Base-by-base conservation (phyloP, 1,139 yeast genomes). In the Saccharomyces uvarum region DNA sequence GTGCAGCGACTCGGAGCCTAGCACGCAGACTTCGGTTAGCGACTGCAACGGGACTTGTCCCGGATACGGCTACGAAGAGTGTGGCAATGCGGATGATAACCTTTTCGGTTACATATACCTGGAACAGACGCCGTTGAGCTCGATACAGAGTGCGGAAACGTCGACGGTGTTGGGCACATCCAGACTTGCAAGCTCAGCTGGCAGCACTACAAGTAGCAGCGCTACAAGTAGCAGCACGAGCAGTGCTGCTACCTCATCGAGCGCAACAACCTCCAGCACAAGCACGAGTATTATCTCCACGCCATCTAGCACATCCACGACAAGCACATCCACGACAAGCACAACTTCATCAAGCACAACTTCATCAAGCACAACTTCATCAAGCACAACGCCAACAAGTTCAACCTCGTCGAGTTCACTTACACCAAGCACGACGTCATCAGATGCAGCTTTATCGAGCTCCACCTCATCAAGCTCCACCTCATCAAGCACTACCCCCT, bases 11-110 rank as follows among this genome's bases (percentile, higher is more conserved):
- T 21, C 46, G 2, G 49, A 31, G 21, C 60, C 61, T 3, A n/a
- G 53, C 2, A 21, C 56, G 24, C 47, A 44, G 14, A 56, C 58
- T 5, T 50, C 58, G 8, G 51, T 62, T 11, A 46, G 53, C 21
- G 32, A 57, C 11, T 64, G 68, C 52, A 51, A 55, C 48, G 49
- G 29, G 6, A 46, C 31, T 4, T 64, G 68, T 53, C 65, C 66
- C 2, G 68, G 68, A 5, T 61, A 61, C 52, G 54, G 53, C 9
- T 19, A 50, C 21, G 57, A 57, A 33, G 56, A 58, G 38, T 64
- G 68, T 53, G 68, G 67, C 2, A 57, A 56, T 26, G 41, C 47
- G 14, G 49, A 53, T 7, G 41, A 52, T 26, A 55, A 51, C 2
- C 51, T 57, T 4, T 63, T 56, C 44, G 65, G 66, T 11, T 63